Base-by-base conservation (phyloP, 805 yeast genomes). In the Torulaspora franciscae region DNA sequence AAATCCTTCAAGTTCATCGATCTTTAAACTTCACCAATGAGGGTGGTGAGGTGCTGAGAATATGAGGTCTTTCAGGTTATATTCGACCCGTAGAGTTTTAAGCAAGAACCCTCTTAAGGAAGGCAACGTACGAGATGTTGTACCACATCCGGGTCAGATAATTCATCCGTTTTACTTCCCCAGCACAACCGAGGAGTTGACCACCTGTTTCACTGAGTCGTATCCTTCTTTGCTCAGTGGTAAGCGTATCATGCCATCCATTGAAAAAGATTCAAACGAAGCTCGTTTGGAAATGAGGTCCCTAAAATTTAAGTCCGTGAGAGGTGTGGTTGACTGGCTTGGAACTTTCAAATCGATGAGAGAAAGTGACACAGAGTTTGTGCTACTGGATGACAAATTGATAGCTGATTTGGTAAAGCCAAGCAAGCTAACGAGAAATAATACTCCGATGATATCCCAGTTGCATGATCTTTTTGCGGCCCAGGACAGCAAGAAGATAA, bases 141-240 rank as follows among this genome's bases (percentile, higher is more conserved):
- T 43, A 24, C 49, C 52, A 35, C 15, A 33, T 23, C 47, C 57
- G 5, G 42, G 42, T 11, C 50, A 53, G 24, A 46, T 55, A 3
- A 40, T 52, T 3, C 66, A 63, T 39, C 61, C 65, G 7, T 61
- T 59, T 44, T 63, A 61, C 42, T 42, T 37, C 9, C 59, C 61
- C 10, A 49, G 53, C 23, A 24, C 43, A 4, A 32, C 50, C 7
- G 66, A 62, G 36, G 54, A 53, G 34, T 54, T 61, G 14, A 32
- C 43, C 11, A 36, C 56, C n/a, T 60, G 64, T 39, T 46, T 47
- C 11, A 43, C 49, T 11, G 59, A 57, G 39, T 35, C 27, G 9
- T 42, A 49, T 6, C 57, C 61, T 2, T 22, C 44, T 3, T 35
- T 61, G 17, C 39, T 56, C 11, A 51, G 50, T 40, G 63, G 62